Evolutionary conservation across 495 filamentous ascomycete species (phyloP), one percentile per base, ranked within the genome.

Genomic region (Lichina pygmaea): DNA sequence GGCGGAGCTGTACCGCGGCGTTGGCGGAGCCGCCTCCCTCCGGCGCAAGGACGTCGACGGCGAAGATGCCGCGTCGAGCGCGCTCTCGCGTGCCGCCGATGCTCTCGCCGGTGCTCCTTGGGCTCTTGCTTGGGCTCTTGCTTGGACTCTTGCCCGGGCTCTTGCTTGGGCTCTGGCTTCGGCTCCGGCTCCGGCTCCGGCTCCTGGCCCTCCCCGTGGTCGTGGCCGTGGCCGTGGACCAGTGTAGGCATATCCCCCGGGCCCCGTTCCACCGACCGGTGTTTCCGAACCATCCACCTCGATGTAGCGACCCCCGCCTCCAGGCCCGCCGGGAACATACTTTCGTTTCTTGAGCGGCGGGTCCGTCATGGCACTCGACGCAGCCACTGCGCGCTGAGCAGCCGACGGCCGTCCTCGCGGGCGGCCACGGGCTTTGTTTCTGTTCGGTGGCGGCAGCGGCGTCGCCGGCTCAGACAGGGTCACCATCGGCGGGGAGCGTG

Each of bases 281-380:
- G 62, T 60, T 34, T 74, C 67, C 49, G 62, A 60, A 46, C 69
- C 66, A 46, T 74, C 68, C 15, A 69, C 64, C 41, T 85, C 78
- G 32, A 81, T 63, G 51, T 80, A 85, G 49, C 82, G 64, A 24
- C 79, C 78, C 46, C 79, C 77, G 46, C 80, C 81, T n/a, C 79
- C 78, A 34, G 78, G 75, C 30, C 80, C 81, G 47, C 78, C 79
- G 39, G 82, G 79, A 33, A 84, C 66, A 55, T 85, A 86, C 51
- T 62, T 69, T 50, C 66, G 60, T 50, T 65, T 71, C 54, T 69
- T 71, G 34, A 41, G 46, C 16, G 36, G 36, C 36, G 36, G 36
- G 13, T 39, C 36, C 10, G 11, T 15, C 36, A 15, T 11, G 2
- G 11, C 36, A 15, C 36, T 11, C 36, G 36, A 2, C 36, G 36